A percentile compares a stretch with the other conserved stretches of the same genome.
Evolutionary conservation across 345 rosid genomes (phyloP).

Genomic region (rapeseed (Brassica napus)): DNA sequence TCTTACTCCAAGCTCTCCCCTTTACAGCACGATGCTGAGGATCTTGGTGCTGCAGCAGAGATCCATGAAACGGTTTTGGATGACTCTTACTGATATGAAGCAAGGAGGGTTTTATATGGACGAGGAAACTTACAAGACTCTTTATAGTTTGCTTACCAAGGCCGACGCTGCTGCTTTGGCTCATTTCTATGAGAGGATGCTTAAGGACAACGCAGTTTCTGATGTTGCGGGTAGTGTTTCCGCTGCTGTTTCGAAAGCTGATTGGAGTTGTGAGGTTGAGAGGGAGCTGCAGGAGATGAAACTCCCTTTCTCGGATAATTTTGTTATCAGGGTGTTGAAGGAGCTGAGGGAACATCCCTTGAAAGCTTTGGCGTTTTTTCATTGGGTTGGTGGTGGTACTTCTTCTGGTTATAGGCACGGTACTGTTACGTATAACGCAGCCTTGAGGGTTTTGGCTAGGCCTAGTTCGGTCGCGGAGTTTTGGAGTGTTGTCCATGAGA

Average conservation of each 20-base stretch:
- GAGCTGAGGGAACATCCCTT: conserved; percentile 57
- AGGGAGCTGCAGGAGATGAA: conserved; percentile 54
- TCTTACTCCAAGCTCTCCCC: conserved; percentile 61
- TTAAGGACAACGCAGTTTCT: conserved; percentile 60
- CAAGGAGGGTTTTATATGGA: conserved; percentile 67
- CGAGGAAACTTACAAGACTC: conserved; percentile 61
- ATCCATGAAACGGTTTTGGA: conserved; percentile 70
- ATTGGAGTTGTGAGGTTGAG: conserved; percentile 60
- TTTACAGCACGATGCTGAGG: conserved; percentile 69
- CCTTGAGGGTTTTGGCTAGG: conserved; percentile 63
- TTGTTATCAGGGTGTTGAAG: conserved; percentile 69
- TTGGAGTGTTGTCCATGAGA: conserved; percentile 67
- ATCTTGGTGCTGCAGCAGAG: conserved; percentile 47
- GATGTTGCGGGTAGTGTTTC: conserved; percentile 45
- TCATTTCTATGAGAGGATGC: conserved; percentile 69
- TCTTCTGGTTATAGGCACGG: conserved; percentile 45
- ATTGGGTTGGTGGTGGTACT: conserved; percentile 46
- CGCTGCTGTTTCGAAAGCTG: conserved; percentile 39
- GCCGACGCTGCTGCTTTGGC: conserved; percentile 58
- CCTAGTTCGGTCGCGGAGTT: conserved; percentile 60
- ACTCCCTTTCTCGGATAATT: conserved; percentile 52
- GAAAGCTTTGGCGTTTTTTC: conserved; percentile 57
- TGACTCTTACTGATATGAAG: conserved; percentile 58
- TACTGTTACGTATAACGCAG: conserved; percentile 61
- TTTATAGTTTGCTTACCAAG: conserved; percentile 46